These are phyloP conservation scores for Trichoderma endophyticum DNA, from an alignment of 2,329 filamentous ascomycete genomes.

Conservation along the genomic window DNA sequence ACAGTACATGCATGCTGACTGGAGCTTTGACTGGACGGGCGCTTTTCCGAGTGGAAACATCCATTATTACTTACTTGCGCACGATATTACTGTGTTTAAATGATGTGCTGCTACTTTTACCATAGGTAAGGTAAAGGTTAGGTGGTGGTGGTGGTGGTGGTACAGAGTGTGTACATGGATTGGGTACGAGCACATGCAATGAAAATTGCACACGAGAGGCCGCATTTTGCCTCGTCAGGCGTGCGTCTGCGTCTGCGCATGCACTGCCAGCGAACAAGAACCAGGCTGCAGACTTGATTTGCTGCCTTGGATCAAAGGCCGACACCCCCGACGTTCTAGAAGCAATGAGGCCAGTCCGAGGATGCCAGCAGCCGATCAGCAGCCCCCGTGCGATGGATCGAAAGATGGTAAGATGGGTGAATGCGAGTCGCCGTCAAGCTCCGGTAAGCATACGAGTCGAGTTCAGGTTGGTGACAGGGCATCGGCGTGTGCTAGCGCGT, in stretches of 20 bases:
- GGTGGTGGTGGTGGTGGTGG: not conserved
- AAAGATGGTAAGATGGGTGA: not conserved
- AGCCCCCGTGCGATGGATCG: not conserved
- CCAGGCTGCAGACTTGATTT: not conserved
- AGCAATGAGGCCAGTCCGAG: not conserved
- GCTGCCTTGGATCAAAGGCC: not conserved
- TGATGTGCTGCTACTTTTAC: not conserved
- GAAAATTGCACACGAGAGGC: not conserved
- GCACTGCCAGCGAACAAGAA: not conserved
- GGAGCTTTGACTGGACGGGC: not conserved
- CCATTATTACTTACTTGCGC: not conserved
- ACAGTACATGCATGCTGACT: not conserved
- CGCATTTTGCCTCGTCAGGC: not conserved
- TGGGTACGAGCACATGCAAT: not conserved
- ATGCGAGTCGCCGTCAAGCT: not conserved
- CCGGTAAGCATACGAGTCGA: not conserved
- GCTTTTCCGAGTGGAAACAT: not conserved
- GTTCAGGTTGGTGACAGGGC: not conserved
- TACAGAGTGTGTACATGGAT: not conserved
- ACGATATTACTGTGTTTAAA: not conserved
- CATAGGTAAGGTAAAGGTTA: not conserved
- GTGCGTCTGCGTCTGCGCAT: not conserved
- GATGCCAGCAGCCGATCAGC: conserved; percentile 6
- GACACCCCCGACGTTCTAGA: conserved; percentile 4
- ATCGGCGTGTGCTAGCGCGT: not conserved